Conservation (phyloP, 257 asterid species). For the Knoxia roxburghii region DNA sequence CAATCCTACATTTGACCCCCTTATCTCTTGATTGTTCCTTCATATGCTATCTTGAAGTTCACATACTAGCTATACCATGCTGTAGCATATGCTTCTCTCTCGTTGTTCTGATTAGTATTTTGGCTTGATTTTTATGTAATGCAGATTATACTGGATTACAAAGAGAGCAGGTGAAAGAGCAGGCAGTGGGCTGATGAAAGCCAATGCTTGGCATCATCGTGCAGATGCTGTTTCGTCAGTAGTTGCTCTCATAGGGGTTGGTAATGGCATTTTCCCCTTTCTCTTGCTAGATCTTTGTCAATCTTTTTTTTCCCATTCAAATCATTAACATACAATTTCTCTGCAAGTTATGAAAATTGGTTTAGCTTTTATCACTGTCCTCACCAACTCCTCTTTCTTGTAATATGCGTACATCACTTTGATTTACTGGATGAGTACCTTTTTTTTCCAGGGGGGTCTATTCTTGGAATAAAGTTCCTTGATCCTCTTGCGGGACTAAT, state of each 20-base stretch:
- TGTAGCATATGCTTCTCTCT: neutral
- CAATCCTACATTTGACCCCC: neutral
- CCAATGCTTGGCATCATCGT: slow-evolving; percentile 99
- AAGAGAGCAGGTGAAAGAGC: slow-evolving; percentile 80
- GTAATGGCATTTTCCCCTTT: slow-evolving; percentile 38
- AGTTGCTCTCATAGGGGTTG: slow-evolving; percentile 99
- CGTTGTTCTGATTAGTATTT: slow-evolving; percentile 5
- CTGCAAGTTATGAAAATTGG: neutral
- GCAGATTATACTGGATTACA: slow-evolving; percentile 78
- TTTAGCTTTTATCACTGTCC: neutral
- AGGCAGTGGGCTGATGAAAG: slow-evolving; percentile 98
- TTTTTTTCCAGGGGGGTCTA: slow-evolving; percentile 66
- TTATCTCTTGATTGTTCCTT: neutral
- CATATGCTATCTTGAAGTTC: neutral
- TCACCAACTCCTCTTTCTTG: neutral
- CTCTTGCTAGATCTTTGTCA: neutral
- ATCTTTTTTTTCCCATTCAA: neutral
- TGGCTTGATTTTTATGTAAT: neutral
- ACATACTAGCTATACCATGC: neutral
- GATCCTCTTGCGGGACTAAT: slow-evolving; percentile 97
- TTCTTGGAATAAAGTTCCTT: slow-evolving; percentile 78
- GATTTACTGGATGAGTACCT: neutral
- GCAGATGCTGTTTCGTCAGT: slow-evolving; percentile 92
- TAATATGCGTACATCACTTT: neutral
- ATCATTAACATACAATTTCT: neutral